Percentiles rank a stretch among this genome's conserved stretches.
Conservation (phyloP, 2,329 filamentous ascomycete genomes). For the Xylariaceae sp. region DNA sequence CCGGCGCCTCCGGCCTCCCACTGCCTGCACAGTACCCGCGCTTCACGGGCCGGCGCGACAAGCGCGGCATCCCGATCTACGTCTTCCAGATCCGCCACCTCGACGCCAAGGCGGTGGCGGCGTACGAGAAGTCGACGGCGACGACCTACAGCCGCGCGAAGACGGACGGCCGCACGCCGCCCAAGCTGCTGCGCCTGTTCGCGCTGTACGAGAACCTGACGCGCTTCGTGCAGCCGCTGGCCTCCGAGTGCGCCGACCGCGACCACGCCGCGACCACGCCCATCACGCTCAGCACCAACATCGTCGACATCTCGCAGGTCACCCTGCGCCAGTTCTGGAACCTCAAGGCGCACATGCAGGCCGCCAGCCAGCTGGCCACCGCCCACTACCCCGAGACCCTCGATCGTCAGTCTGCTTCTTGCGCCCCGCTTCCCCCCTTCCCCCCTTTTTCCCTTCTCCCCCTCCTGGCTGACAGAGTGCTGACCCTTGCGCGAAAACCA, state of each 20-base stretch:
- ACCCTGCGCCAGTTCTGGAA: slow-evolving; percentile 95
- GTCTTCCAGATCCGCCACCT: slow-evolving; percentile 81
- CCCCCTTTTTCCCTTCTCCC: not conserved
- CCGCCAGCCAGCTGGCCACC: slow-evolving; percentile 78
- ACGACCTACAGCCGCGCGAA: slow-evolving; percentile 50
- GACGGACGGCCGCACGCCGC: slow-evolving; percentile 57
- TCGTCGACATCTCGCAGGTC: slow-evolving; percentile 85
- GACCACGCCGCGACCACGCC: slow-evolving; percentile 72
- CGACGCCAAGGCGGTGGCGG: slow-evolving; percentile 70
- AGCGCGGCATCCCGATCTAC: slow-evolving; percentile 82
- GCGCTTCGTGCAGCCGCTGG: slow-evolving; percentile 78
- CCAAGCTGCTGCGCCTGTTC: slow-evolving; percentile 78
- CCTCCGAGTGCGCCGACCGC: slow-evolving; percentile 66
- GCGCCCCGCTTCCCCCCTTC: too few relatives aligned
- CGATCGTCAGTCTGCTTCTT: slow-evolving; percentile 53
- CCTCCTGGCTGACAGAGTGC: not conserved
- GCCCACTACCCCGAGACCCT: slow-evolving; percentile 93
- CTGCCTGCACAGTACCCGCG: slow-evolving; percentile 68
- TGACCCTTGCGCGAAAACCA: not conserved
- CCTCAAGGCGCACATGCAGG: slow-evolving; percentile 87
- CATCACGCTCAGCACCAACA: slow-evolving; percentile 87
- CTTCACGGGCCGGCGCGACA: slow-evolving; percentile 88
- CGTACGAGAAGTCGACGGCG: slow-evolving; percentile 61
- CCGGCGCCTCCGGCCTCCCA: too few relatives aligned
- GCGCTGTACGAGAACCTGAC: slow-evolving; percentile 91